Evolutionary conservation across 1,284 basidiomycete species (phyloP).

Genomic region (Marasmius tenuissimus): DNA sequence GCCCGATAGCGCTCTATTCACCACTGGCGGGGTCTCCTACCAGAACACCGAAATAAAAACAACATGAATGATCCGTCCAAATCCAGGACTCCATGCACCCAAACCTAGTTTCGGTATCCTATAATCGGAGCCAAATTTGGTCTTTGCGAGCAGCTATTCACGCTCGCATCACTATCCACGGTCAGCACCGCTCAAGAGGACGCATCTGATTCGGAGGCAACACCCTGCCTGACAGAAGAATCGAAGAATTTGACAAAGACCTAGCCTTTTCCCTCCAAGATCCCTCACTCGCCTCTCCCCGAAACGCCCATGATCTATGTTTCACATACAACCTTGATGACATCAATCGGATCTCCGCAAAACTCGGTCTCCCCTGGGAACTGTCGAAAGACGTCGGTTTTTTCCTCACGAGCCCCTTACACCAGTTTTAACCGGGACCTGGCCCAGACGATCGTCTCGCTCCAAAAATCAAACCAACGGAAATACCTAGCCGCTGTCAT

Average conservation of each 20-base stretch:
- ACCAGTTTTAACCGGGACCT: conserved; percentile 33
- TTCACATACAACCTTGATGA: conserved; percentile 27
- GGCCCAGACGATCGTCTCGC: neutral
- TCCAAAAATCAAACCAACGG: conserved; percentile 20
- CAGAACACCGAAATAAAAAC: too few species aligned
- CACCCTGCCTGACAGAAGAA: conserved; percentile 13
- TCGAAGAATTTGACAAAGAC: conserved; percentile 34
- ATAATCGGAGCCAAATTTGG: too few species aligned
- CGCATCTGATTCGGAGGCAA: conserved; percentile 30
- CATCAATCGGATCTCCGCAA: conserved; percentile 25
- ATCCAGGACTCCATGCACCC: too few species aligned
- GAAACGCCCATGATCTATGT: conserved; percentile 13
- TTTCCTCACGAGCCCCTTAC: too few species aligned
- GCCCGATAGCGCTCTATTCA: too few species aligned
- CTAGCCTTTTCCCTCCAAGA: conserved; percentile 18
- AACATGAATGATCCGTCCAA: too few species aligned
- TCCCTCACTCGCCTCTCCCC: conserved; percentile 12
- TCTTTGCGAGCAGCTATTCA: too few species aligned
- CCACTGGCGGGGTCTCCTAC: too few species aligned
- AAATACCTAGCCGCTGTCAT: conserved; percentile 26
- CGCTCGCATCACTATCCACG: too few species aligned
- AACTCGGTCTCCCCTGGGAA: conserved; percentile 35
- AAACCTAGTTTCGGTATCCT: too few species aligned
- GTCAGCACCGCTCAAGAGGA: conserved; percentile 22
- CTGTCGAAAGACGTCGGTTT: conserved; percentile 17